Percentiles rank a stretch among this genome's conserved stretches.
phyloP scores from a whole-genome alignment of 352 stramenopile genomes.

The Pythium chondricola region DNA sequence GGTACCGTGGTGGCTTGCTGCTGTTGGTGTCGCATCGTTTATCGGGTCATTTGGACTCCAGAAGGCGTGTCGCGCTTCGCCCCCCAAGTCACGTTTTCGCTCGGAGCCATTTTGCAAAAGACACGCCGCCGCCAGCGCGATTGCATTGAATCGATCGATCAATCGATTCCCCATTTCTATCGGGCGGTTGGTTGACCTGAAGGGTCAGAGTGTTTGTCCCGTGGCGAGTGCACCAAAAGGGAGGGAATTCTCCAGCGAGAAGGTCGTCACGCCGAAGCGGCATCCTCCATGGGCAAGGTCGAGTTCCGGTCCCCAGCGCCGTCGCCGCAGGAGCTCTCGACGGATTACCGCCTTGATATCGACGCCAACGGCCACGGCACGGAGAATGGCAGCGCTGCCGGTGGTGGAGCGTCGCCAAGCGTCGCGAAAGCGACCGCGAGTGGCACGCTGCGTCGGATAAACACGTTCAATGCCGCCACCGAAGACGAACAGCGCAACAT shows the following conservation, averaged over 20 bases:
- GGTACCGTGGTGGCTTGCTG: no score
- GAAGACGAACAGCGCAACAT: conserved; percentile 84
- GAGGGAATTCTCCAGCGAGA: background rate
- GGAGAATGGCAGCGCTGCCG: conserved; percentile 1
- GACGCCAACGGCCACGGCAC: conserved; percentile 23
- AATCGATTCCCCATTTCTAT: no score
- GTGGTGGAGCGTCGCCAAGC: conserved; percentile 1
- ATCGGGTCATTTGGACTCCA: no score
- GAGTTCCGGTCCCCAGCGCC: conserved; percentile 42
- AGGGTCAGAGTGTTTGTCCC: conserved; percentile 20
- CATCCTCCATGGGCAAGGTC: conserved; percentile 56
- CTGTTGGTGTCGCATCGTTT: no score
- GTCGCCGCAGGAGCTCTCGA: conserved; percentile 50
- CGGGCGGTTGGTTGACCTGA: no score
- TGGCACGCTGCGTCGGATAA: conserved; percentile 44
- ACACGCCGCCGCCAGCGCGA: no score
- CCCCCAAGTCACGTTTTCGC: no score
- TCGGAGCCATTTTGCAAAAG: no score
- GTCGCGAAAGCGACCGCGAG: conserved; percentile 12
- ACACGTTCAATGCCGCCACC: conserved; percentile 62
- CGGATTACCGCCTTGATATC: conserved; percentile 62
- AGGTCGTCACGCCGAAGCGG: no score
- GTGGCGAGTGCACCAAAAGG: background rate
- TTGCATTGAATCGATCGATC: no score
- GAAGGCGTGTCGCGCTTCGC: no score